A percentile compares a stretch with the other conserved stretches of the same genome.
These are phyloP conservation scores for Polychaeton citri DNA, from an alignment of 2,329 filamentous ascomycete genomes.

Conservation along the genomic window DNA sequence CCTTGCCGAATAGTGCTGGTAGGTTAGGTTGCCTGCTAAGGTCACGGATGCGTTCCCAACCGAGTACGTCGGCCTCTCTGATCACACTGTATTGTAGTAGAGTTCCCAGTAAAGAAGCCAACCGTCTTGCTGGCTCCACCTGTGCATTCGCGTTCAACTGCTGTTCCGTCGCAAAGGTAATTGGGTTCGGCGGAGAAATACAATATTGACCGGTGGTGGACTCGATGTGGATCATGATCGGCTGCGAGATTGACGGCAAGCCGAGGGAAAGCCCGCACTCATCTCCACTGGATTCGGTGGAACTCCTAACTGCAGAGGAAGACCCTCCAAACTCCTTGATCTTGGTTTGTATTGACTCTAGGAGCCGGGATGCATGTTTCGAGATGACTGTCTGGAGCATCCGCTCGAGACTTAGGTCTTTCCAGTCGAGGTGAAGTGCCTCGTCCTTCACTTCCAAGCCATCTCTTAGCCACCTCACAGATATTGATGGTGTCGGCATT, in stretches of 20 bases:
- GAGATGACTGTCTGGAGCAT: slow-evolving; percentile 64
- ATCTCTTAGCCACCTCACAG: slow-evolving; percentile 72
- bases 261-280: slow-evolving; percentile 53
- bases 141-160: slow-evolving; percentile 53
- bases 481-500: slow-evolving; percentile 28
- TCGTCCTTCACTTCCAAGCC: slow-evolving; percentile 58
- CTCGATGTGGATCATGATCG: slow-evolving; percentile 53
- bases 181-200: slow-evolving; percentile 43
- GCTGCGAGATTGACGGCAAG: slow-evolving; percentile 47
- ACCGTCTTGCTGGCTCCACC: slow-evolving; percentile 41
- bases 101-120: slow-evolving; percentile 51
- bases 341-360: slow-evolving; percentile 52
- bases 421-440: slow-evolving; percentile 52
- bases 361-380: slow-evolving; percentile 57
- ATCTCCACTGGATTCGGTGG: slow-evolving; percentile 48
- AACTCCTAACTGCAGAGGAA: slow-evolving; percentile 44
- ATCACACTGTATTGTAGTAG: slow-evolving; percentile 49
- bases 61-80: slow-evolving; percentile 46
- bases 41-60: slow-evolving; percentile 46
- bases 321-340: slow-evolving; percentile 34
- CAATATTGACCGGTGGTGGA: slow-evolving; percentile 65
- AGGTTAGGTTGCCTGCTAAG: slow-evolving; percentile 39
- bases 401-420: slow-evolving; percentile 57
- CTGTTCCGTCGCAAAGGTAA: slow-evolving; percentile 40
- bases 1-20: slow-evolving; percentile 47